These are phyloP conservation scores for Trapa bicornis DNA, from an alignment of 345 rosid genomes.

Conservation along the genomic window DNA sequence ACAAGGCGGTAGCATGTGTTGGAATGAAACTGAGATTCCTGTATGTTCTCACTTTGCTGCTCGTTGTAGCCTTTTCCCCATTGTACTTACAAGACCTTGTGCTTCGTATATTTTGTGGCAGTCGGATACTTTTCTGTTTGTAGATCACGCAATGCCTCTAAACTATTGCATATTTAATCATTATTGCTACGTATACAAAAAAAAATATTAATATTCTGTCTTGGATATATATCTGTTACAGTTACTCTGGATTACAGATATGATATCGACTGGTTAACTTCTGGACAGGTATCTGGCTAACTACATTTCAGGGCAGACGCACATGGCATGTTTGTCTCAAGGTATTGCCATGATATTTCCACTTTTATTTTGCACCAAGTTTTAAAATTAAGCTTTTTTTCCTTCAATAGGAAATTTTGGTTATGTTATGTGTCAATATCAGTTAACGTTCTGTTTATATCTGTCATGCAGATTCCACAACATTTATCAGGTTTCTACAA, in stretches of 20 bases:
- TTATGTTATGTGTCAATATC: slow-evolving; percentile 20
- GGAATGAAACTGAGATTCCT: slow-evolving; percentile 76
- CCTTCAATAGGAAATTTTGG: slow-evolving; percentile 23
- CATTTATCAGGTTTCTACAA: not conserved
- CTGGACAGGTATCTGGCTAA: not conserved
- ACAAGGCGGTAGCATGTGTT: slow-evolving; percentile 74
- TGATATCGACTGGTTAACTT: not conserved
- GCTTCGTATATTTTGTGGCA: not conserved
- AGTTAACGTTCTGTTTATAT: slow-evolving; percentile 14
- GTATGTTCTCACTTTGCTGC: slow-evolving; percentile 20
- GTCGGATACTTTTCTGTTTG: not conserved
- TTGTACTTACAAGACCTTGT: not conserved
- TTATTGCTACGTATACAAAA: not conserved
- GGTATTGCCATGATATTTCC: not conserved
- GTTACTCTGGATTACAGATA: not conserved
- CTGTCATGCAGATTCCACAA: slow-evolving; percentile 8
- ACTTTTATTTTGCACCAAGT: not conserved
- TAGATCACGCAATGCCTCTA: not conserved
- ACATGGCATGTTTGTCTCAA: slow-evolving; percentile 17
- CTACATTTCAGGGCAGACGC: slow-evolving; percentile 17
- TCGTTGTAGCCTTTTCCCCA: not conserved
- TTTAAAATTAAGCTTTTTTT: slow-evolving; percentile 26
- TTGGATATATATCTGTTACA: not conserved
- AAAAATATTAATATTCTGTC: not conserved
- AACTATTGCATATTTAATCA: not conserved